Evolutionary conservation across 106 monocot genomes (phyloP).

Genomic region (Amphibolis antarctica): DNA sequence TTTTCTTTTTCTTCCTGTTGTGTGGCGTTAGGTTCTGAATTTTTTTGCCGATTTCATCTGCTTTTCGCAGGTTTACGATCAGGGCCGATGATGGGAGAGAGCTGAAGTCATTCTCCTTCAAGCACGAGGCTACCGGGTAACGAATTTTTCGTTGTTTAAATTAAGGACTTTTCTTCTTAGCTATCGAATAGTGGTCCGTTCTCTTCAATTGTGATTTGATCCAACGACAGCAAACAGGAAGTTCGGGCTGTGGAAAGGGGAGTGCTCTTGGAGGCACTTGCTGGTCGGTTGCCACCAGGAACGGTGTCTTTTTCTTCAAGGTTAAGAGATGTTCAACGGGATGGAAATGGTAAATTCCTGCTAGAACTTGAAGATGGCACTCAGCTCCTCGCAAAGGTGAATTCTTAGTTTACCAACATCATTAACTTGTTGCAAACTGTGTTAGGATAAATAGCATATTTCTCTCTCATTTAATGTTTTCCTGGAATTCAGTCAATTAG

Average conservation of each 20-base stretch:
- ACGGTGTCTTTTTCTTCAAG: constrained; percentile 60
- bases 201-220: neutral
- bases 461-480: no score
- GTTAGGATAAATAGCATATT: no score
- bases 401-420: neutral
- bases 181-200: neutral
- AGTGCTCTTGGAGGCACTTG: constrained; percentile 63
- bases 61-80: constrained; percentile 59
- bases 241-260: constrained; percentile 78
- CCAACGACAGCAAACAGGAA: constrained; percentile 44
- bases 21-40: neutral
- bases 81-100: constrained; percentile 55
- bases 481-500: no score
- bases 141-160: neutral
- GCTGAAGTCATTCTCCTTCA: constrained; percentile 64
- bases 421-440: no score
- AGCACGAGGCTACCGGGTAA: constrained; percentile 66
- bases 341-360: constrained; percentile 30
- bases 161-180: no score
- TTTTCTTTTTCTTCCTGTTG: neutral
- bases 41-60: constrained; percentile 19
- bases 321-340: constrained; percentile 26
- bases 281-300: constrained; percentile 38
- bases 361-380: constrained; percentile 73
- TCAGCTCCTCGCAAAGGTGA: constrained; percentile 49